phyloP scores from a whole-genome alignment of 768 basidiomycete species.

The Daedaleopsis nitida region DNA sequence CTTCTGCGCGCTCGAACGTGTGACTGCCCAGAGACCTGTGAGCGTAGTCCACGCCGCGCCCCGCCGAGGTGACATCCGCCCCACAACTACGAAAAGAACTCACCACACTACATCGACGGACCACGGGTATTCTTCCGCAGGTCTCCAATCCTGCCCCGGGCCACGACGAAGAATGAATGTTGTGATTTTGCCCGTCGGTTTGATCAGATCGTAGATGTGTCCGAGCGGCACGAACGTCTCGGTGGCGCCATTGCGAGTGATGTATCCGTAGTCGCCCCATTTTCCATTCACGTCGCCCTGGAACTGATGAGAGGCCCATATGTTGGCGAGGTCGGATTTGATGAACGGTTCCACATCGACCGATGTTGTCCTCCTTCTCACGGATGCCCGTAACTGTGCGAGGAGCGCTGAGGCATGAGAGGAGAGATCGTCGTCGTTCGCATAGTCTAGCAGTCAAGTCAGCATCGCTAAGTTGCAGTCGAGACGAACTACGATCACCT shows the following conservation, averaged over 20 bases:
- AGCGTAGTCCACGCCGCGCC: no score
- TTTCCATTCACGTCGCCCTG: neutral
- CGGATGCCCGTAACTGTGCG: neutral
- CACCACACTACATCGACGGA: neutral
- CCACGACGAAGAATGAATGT: conserved; percentile 6
- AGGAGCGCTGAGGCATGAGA: neutral
- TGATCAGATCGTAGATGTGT: conserved; percentile 5
- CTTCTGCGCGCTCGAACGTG: neutral
- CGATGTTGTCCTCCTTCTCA: neutral
- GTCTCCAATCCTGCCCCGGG: conserved; percentile 3
- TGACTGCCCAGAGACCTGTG: neutral
- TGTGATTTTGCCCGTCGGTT: conserved; percentile 5
- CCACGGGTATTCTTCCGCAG: conserved; percentile 7
- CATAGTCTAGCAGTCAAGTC: conserved; percentile 8
- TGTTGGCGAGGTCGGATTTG: neutral
- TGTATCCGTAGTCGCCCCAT: conserved; percentile 14
- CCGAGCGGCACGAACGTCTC: conserved; percentile 8
- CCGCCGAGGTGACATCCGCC: neutral
- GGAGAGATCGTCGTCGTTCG: conserved; percentile 7
- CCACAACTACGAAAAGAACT: neutral
- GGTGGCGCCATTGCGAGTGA: neutral
- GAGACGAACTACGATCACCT: neutral
- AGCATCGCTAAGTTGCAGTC: neutral
- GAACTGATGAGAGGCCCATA: conserved; percentile 14
- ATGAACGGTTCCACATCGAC: neutral